Conservation (phyloP, 257 asterid species). For the Asclepias syriaca region DNA sequence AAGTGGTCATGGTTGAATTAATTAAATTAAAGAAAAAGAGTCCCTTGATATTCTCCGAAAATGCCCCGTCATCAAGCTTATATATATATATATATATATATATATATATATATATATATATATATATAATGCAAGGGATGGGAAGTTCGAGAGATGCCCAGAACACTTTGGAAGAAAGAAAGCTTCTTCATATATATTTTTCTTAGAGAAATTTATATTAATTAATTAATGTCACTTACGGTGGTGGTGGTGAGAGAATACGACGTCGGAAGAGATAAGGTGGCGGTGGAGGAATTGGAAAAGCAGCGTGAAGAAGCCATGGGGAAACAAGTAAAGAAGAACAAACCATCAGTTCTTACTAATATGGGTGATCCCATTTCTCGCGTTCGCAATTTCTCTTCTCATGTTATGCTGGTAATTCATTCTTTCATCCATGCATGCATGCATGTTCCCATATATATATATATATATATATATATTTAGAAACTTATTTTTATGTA, state of each 20-base stretch:
- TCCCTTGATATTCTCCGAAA: background rate
- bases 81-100: too few species aligned
- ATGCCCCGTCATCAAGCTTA: constrained; percentile 37
- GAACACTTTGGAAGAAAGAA: background rate
- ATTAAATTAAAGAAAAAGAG: background rate
- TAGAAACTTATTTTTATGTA: too few species aligned
- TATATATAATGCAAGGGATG: background rate
- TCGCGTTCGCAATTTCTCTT: constrained; percentile 50
- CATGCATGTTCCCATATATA: too few species aligned
- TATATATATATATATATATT: too few species aligned
- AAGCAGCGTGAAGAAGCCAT: constrained; percentile 56
- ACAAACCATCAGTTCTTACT: constrained; percentile 50
- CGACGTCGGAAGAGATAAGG: constrained; percentile 47
- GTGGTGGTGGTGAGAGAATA: constrained; percentile 61
- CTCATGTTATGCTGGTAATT: constrained; percentile 67
- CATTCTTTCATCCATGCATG: background rate
- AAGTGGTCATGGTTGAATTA: too few species aligned
- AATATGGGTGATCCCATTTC: constrained; percentile 83
- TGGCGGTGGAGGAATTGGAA: constrained; percentile 74
- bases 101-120: too few species aligned
- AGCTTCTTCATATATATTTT: background rate
- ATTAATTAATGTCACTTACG: constrained; percentile 30
- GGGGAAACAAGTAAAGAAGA: constrained; percentile 53
- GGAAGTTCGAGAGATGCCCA: background rate
- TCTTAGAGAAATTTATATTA: background rate